Evolutionary conservation across 163 green algal species (phyloP).

Genomic region (Scenedesmus sp.): DNA sequence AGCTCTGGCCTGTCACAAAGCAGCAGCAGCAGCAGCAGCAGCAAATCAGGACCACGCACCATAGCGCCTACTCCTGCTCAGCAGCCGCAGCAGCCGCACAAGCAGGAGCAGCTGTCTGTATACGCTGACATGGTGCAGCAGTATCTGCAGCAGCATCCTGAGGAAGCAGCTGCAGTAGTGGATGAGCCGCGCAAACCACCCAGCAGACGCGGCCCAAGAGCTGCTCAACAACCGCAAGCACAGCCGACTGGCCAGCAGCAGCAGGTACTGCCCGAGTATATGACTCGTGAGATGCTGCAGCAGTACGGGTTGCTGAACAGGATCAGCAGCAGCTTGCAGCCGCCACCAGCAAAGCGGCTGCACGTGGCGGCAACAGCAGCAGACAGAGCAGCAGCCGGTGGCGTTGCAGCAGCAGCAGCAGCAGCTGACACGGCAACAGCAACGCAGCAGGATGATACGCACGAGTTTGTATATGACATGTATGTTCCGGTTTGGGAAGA

Average conservation of each 20-base stretch:
- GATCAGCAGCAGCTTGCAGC: neutral
- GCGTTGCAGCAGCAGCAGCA: slow-evolving; percentile 13
- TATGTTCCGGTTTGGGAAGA: slow-evolving; percentile 29
- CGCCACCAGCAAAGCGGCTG: neutral
- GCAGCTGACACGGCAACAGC: neutral
- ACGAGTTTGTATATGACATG: slow-evolving; percentile 32
- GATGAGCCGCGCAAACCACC: neutral
- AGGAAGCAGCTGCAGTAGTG: neutral
- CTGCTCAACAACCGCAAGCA: neutral
- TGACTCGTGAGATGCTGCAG: slow-evolving; percentile 14
- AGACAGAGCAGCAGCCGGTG: no score
- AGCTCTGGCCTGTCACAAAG: neutral
- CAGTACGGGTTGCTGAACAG: neutral
- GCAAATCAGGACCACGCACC: neutral
- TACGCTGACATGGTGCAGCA: neutral
- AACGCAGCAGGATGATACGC: neutral
- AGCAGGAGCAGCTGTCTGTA: neutral
- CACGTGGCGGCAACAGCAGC: neutral
- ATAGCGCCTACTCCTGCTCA: neutral
- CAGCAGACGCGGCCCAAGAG: neutral
- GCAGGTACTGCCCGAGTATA: neutral
- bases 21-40: slow-evolving; percentile 36
- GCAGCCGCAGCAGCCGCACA: neutral
- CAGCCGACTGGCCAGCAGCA: slow-evolving; percentile 20
- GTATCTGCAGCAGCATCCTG: neutral